Conservation (phyloP, 2,329 filamentous ascomycete species). For the Rhytidhysteron rufulum region DNA sequence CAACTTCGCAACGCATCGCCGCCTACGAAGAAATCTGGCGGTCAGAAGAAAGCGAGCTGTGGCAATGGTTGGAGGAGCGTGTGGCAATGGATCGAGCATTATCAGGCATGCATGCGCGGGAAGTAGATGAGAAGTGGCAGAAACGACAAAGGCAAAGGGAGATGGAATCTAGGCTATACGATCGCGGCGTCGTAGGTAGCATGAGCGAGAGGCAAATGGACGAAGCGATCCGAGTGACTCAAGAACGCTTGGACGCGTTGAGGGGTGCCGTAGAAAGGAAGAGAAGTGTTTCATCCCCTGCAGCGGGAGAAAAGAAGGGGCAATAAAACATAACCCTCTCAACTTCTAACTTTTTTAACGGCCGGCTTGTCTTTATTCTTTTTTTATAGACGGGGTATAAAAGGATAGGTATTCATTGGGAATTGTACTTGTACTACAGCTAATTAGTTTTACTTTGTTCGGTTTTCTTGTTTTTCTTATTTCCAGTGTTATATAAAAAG, state of each 20-base stretch:
- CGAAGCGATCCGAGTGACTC: conserved; percentile 79
- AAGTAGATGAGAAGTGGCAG: conserved; percentile 16
- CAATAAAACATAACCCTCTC: too few relatives aligned
- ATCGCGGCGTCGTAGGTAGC: conserved; percentile 37
- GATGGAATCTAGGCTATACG: conserved; percentile 54
- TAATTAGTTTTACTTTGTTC: too few relatives aligned
- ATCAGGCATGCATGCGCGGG: conserved; percentile 31
- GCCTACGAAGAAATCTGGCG: conserved; percentile 95
- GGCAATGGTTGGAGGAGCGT: conserved; percentile 89
- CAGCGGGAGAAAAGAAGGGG: conserved; percentile 12
- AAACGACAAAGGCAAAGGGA: conserved; percentile 42
- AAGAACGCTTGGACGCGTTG: conserved; percentile 75
- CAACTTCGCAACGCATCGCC: conserved; percentile 63
- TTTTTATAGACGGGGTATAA: too few relatives aligned
- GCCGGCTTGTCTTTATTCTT: too few relatives aligned
- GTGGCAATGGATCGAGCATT: conserved; percentile 63
- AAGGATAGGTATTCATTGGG: too few relatives aligned
- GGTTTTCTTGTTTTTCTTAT: too few relatives aligned
- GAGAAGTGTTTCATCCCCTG: too few relatives aligned
- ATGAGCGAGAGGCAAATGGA: conserved; percentile 72
- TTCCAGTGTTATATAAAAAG: too few relatives aligned
- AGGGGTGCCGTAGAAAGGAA: conserved; percentile 59
- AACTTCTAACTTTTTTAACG: too few relatives aligned
- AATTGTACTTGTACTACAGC: too few relatives aligned
- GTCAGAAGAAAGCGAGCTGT: conserved; percentile 80